phyloP scores from a whole-genome alignment of 768 basidiomycete species.

The Suillus clintonianus region DNA sequence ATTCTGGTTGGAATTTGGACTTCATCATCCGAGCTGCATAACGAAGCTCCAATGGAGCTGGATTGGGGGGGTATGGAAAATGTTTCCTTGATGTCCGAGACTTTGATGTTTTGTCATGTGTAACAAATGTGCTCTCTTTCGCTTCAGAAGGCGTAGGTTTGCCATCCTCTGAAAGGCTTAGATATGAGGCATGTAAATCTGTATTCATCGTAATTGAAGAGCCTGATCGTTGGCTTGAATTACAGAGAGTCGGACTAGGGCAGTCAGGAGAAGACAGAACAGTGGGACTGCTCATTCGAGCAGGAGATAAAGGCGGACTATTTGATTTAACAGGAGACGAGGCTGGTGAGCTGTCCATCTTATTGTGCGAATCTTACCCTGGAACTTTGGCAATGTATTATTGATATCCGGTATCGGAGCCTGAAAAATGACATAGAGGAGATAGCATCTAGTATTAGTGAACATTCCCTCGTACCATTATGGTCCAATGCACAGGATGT shows the following conservation, averaged over 20 bases:
- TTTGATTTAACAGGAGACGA: not conserved
- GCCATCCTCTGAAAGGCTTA: too few relatives aligned
- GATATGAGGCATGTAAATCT: not conserved
- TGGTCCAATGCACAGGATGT: not conserved
- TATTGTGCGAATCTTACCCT: not conserved
- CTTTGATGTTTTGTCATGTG: not conserved
- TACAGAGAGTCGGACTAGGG: not conserved
- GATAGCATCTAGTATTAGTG: too few relatives aligned
- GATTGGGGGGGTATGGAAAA: not conserved
- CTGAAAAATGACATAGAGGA: not conserved
- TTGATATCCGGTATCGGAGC: not conserved
- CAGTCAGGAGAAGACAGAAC: not conserved
- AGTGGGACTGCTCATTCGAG: not conserved
- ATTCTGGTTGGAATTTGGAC: not conserved
- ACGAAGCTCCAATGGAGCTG: not conserved
- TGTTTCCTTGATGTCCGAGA: not conserved
- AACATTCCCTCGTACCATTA: too few relatives aligned
- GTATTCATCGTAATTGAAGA: not conserved
- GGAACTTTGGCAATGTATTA: too few relatives aligned
- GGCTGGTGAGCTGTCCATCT: not conserved
- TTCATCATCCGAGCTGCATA: not conserved
- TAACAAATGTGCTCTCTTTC: too few relatives aligned
- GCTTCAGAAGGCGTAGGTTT: too few relatives aligned
- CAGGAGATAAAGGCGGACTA: not conserved
- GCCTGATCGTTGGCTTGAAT: not conserved